Percentiles rank a stretch among this genome's conserved stretches.
These are phyloP conservation scores for Sporobolomyces phaffii DNA, from an alignment of 768 basidiomycete species.

Conservation along the genomic window DNA sequence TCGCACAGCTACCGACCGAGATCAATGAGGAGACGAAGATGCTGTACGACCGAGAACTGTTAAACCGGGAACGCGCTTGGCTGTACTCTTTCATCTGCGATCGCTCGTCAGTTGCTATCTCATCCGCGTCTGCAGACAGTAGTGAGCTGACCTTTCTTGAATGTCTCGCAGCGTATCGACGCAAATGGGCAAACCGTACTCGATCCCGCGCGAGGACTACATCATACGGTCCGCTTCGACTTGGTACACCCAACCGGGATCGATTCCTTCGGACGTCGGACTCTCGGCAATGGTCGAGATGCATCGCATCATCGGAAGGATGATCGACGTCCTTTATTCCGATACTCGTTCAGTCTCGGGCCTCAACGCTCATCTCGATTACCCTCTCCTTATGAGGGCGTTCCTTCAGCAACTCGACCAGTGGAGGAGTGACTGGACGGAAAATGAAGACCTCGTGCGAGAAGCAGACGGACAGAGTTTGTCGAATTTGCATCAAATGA, in stretches of 20 bases:
- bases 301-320: constrained; percentile 55
- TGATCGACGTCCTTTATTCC: constrained; percentile 83
- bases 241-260: constrained; percentile 67
- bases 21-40: constrained; percentile 69
- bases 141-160: not conserved
- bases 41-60: constrained; percentile 66
- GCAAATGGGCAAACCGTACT: constrained; percentile 93
- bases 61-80: constrained; percentile 95
- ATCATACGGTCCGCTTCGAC: constrained; percentile 74
- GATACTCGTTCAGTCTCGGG: constrained; percentile 65
- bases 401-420: constrained; percentile 70
- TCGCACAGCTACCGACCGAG: constrained; percentile 54
- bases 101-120: constrained; percentile 2
- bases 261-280: constrained; percentile 60
- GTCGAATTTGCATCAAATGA: not conserved
- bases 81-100: constrained; percentile 50
- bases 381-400: constrained; percentile 71
- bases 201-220: constrained; percentile 76
- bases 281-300: constrained; percentile 58
- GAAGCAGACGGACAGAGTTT: constrained; percentile 1
- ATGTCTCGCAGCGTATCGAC: constrained; percentile 55
- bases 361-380: constrained; percentile 75
- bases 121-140: no score
- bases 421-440: constrained; percentile 57
- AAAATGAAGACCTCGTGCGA: not conserved